Evolutionary conservation across 208 protist species (phyloP).

Genomic region (Crithidia thermophila): DNA sequence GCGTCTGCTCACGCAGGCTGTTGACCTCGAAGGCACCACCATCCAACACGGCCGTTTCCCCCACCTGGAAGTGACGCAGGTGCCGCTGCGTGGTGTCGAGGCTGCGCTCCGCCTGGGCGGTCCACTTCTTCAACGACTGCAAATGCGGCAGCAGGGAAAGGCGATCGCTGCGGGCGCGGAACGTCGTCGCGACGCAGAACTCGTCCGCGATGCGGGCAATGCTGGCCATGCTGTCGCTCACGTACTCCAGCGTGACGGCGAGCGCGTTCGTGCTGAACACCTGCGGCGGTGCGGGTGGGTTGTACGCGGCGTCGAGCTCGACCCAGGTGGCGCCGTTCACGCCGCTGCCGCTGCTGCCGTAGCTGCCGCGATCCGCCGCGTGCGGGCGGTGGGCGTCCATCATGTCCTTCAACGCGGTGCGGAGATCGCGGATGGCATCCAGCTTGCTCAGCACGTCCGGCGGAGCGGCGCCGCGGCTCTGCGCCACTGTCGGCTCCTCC

Average conservation of each 20-base stretch:
- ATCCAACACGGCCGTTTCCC: slow-evolving; percentile 65
- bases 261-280: slow-evolving; percentile 66
- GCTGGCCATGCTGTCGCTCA: slow-evolving; percentile 45
- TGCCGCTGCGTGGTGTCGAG: slow-evolving; percentile 49
- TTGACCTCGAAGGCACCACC: slow-evolving; percentile 65
- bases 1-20: slow-evolving; percentile 69
- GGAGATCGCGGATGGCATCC: slow-evolving; percentile 27
- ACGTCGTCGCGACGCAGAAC: slow-evolving; percentile 63
- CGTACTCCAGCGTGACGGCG: slow-evolving; percentile 55
- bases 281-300: slow-evolving; percentile 41
- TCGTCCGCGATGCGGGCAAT: slow-evolving; percentile 60
- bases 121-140: slow-evolving; percentile 39
- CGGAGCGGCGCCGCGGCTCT: background rate
- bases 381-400: slow-evolving; percentile 18
- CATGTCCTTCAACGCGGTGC: slow-evolving; percentile 30
- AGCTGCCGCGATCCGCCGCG: slow-evolving; percentile 3
- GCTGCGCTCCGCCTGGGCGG: slow-evolving; percentile 38
- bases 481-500: background rate
- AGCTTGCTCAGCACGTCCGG: slow-evolving; percentile 12
- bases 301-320: slow-evolving; percentile 17
- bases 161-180: slow-evolving; percentile 41
- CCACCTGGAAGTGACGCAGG: slow-evolving; percentile 65
- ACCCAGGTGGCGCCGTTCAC: slow-evolving; percentile 15
- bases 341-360: slow-evolving; percentile 11
- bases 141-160: slow-evolving; percentile 46